Conservation (phyloP, 345 rosid species). For the Microthlaspi erraticum region DNA sequence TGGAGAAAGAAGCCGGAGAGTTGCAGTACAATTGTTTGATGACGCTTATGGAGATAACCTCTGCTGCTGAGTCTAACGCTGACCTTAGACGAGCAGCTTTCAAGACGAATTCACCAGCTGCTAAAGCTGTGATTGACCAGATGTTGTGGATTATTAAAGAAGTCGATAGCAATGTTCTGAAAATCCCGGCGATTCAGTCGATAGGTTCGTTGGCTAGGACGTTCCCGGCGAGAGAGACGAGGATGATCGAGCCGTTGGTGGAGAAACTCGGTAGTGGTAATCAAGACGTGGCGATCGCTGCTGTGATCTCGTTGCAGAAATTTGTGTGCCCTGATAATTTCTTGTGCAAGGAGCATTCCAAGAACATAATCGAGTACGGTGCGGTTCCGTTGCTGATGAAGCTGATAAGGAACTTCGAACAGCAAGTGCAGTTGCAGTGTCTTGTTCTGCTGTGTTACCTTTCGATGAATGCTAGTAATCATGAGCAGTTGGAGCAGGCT, state of each 20-base stretch:
- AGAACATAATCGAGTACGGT: conserved; percentile 64
- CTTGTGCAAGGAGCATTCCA: conserved; percentile 64
- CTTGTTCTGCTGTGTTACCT: conserved; percentile 78
- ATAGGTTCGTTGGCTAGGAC: conserved; percentile 88
- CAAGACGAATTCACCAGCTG: conserved; percentile 84
- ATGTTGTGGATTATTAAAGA: conserved; percentile 66
- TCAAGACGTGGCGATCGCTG: conserved; percentile 70
- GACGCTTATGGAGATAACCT: conserved; percentile 83
- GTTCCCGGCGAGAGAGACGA: conserved; percentile 84
- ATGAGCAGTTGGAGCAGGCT: conserved; percentile 63
- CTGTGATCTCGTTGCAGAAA: conserved; percentile 76
- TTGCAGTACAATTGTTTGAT: conserved; percentile 79
- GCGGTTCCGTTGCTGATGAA: conserved; percentile 66
- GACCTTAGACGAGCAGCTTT: conserved; percentile 87
- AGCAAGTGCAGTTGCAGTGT: conserved; percentile 57
- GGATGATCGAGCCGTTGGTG: conserved; percentile 73
- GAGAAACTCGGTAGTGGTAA: conserved; percentile 54
- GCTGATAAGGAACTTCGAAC: conserved; percentile 64
- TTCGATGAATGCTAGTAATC: conserved; percentile 66
- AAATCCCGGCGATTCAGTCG: conserved; percentile 68
- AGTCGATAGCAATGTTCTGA: conserved; percentile 54
- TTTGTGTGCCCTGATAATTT: conserved; percentile 69
- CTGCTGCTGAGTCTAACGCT: conserved; percentile 70
- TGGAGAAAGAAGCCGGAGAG: conserved; percentile 70
- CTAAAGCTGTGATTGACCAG: conserved; percentile 88